These are phyloP conservation scores for Papiliotrema terrestris DNA, from an alignment of 1,284 basidiomycete genomes.

Conservation along the genomic window DNA sequence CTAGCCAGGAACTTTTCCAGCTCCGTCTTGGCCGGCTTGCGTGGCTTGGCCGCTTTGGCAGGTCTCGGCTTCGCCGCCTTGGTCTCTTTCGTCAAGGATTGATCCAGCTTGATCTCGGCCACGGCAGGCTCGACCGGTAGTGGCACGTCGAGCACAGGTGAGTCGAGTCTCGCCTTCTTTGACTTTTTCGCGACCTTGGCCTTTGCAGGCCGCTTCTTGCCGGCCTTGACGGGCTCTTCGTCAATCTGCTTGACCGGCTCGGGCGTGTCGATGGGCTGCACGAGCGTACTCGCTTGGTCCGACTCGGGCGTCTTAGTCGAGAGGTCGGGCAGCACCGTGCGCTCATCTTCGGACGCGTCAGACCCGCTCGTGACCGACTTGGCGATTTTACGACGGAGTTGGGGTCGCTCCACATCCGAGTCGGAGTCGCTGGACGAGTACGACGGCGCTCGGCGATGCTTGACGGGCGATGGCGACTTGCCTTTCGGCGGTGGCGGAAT, in stretches of 20 bases:
- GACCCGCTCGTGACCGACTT: background rate
- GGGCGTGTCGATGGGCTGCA: background rate
- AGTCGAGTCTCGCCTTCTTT: conserved; percentile 32
- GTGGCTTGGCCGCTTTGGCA: conserved; percentile 13
- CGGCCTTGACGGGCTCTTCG: conserved; percentile 10
- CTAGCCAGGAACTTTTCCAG: conserved; percentile 37
- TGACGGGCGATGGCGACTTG: background rate
- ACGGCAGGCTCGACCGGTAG: conserved; percentile 19
- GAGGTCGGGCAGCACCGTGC: no score
- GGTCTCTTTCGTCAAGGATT: conserved; percentile 2
- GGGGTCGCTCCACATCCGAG: conserved; percentile 11
- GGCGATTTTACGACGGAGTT: background rate
- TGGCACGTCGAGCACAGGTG: conserved; percentile 11
- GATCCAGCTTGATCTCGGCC: conserved; percentile 29
- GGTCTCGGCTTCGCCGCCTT: conserved; percentile 6
- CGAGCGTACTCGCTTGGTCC: background rate
- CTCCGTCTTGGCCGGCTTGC: conserved; percentile 14
- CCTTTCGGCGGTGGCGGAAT: background rate
- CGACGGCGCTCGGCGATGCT: conserved; percentile 10
- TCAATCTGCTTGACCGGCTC: conserved; percentile 7
- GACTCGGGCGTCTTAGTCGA: background rate
- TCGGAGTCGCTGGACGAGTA: conserved; percentile 20
- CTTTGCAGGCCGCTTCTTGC: conserved; percentile 19
- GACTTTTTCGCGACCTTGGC: conserved; percentile 18
- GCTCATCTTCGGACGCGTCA: background rate